These are phyloP conservation scores for Aspergillus oerlinghausenensis DNA, from an alignment of 2,329 filamentous ascomycete genomes.

Conservation along the genomic window DNA sequence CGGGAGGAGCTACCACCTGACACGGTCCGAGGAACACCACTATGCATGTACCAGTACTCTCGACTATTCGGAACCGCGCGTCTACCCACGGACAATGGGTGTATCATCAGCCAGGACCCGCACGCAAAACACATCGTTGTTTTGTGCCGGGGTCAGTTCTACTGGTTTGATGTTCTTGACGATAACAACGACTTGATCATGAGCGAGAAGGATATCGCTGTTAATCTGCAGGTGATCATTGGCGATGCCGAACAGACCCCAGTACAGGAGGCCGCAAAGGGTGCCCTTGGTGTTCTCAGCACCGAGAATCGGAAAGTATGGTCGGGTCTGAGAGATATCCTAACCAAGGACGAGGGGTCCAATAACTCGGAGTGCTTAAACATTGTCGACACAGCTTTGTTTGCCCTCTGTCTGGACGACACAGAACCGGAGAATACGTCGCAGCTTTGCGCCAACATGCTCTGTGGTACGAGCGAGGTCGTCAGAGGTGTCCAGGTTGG, in stretches of 20 bases:
- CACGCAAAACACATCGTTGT: slow-evolving; percentile 91
- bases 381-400: slow-evolving; percentile 91
- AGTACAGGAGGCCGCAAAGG: slow-evolving; percentile 92
- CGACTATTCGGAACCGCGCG: slow-evolving; percentile 90
- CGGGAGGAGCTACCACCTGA: slow-evolving; percentile 92
- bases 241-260: slow-evolving; percentile 86
- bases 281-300: slow-evolving; percentile 85
- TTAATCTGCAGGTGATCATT: slow-evolving; percentile 88
- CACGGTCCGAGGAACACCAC: slow-evolving; percentile 71
- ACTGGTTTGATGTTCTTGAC: slow-evolving; percentile 98
- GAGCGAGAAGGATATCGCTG: slow-evolving; percentile 86
- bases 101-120: slow-evolving; percentile 91
- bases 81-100: slow-evolving; percentile 89
- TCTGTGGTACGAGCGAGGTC: slow-evolving; percentile 88
- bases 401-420: slow-evolving; percentile 88
- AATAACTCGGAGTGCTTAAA: slow-evolving; percentile 96
- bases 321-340: slow-evolving; percentile 83
- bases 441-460: slow-evolving; percentile 95
- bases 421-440: slow-evolving; percentile 76
- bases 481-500: slow-evolving; percentile 93
- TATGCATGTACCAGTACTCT: slow-evolving; percentile 99
- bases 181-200: slow-evolving; percentile 94
- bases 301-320: slow-evolving; percentile 96
- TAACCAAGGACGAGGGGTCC: slow-evolving; percentile 78
- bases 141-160: slow-evolving; percentile 90